These are phyloP conservation scores for Phytophthora europaea DNA, from an alignment of 352 stramenopile species.

Conservation along the genomic window DNA sequence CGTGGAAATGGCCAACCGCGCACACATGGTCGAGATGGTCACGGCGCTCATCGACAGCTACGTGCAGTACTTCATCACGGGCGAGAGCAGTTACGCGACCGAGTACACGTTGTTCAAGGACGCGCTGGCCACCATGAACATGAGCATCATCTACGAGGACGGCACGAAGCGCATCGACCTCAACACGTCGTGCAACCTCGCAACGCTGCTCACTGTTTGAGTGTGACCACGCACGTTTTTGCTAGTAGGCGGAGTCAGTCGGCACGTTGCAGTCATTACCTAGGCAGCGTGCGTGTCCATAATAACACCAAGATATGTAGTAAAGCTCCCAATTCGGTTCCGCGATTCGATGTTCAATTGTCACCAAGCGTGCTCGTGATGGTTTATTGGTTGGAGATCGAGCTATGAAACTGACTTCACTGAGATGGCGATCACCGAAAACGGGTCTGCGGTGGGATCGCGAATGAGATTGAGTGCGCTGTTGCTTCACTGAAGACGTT, in stretches of 20 bases:
- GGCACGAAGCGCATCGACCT: constrained; percentile 39
- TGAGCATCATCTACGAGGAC: constrained; percentile 70
- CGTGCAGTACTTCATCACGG: constrained; percentile 65
- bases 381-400: too few relatives aligned
- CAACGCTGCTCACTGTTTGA: constrained; percentile 30
- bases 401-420: too few relatives aligned
- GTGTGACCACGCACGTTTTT: constrained; percentile 18
- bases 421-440: not conserved
- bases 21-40: constrained; percentile 58
- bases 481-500: not conserved
- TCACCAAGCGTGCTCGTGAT: too few relatives aligned
- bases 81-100: constrained; percentile 52
- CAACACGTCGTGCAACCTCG: constrained; percentile 43
- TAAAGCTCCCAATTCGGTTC: constrained; percentile 11
- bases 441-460: not conserved
- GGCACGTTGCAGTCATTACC: constrained; percentile 12
- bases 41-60: constrained; percentile 43
- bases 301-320: constrained; percentile 21
- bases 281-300: constrained; percentile 22
- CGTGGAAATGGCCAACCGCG: constrained; percentile 30
- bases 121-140: constrained; percentile 56
- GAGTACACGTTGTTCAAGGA: constrained; percentile 51
- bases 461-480: too few relatives aligned
- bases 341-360: not conserved
- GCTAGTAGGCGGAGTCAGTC: constrained; percentile 22